Conservation (phyloP, 768 basidiomycete genomes). For the Kwoniella sp. region DNA sequence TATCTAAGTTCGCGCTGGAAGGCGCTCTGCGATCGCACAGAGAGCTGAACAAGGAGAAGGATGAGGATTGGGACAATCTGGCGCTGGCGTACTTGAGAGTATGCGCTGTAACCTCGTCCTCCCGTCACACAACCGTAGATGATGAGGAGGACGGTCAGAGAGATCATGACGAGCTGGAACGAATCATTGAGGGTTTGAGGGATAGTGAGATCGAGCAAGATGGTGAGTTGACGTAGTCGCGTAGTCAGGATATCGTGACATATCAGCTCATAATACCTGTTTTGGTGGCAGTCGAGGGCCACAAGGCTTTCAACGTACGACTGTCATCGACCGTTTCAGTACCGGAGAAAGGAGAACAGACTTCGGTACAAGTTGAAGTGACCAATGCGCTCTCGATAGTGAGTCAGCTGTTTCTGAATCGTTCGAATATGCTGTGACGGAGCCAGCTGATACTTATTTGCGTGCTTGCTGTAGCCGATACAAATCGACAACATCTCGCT, state of each 20-base stretch:
- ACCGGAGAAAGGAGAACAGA: constrained; percentile 64
- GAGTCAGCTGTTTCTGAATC: constrained; percentile 48
- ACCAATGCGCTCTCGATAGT: constrained; percentile 76
- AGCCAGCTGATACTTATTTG: background rate
- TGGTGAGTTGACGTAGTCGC: constrained; percentile 41
- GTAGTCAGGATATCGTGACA: background rate
- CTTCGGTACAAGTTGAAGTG: constrained; percentile 64
- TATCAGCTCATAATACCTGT: background rate
- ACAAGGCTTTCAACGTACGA: constrained; percentile 30
- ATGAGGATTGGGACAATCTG: constrained; percentile 78
- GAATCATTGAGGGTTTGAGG: constrained; percentile 20
- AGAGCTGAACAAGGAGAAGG: constrained; percentile 63
- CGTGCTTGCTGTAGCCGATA: background rate
- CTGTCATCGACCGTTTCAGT: constrained; percentile 60
- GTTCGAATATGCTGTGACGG: background rate
- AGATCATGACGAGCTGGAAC: constrained; percentile 14
- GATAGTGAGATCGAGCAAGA: constrained; percentile 40
- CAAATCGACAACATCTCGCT: constrained; percentile 58
- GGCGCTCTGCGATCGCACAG: constrained; percentile 71
- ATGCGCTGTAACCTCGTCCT: constrained; percentile 22
- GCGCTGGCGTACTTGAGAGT: constrained; percentile 76
- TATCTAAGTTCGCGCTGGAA: constrained; percentile 74
- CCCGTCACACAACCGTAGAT: background rate
- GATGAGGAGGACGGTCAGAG: constrained; percentile 7
- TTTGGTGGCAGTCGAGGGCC: constrained; percentile 15